phyloP scores from a whole-genome alignment of 768 basidiomycete genomes.

The Boletus rubescentipes region DNA sequence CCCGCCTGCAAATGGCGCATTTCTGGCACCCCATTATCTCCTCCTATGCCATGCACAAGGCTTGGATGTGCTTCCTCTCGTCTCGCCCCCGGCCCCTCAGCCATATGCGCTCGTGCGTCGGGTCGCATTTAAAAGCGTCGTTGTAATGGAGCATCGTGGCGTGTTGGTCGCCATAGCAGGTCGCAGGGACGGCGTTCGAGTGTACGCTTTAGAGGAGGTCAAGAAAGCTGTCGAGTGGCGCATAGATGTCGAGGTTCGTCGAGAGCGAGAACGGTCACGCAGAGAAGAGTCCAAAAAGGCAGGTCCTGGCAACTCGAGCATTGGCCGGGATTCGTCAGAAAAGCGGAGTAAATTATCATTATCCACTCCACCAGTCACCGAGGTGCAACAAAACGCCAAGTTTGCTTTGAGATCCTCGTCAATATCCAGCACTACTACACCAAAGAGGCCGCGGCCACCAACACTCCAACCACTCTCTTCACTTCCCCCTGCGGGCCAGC shows the following conservation, averaged over 20 bases:
- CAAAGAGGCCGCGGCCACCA: constrained; percentile 29
- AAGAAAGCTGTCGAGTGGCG: constrained; percentile 87
- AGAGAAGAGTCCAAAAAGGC: constrained; percentile 64
- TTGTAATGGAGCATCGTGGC: constrained; percentile 90
- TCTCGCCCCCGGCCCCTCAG: constrained; percentile 69
- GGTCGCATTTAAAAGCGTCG: constrained; percentile 82
- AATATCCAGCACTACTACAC: constrained; percentile 9
- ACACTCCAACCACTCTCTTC: constrained; percentile 24
- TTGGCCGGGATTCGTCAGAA: constrained; percentile 43
- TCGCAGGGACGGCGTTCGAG: constrained; percentile 80
- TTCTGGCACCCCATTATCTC: constrained; percentile 77
- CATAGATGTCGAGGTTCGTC: constrained; percentile 72
- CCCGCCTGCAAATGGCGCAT: constrained; percentile 76
- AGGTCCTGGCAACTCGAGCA: constrained; percentile 35
- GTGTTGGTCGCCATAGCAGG: constrained; percentile 91
- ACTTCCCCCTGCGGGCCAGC: constrained; percentile 46
- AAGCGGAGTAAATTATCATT: constrained; percentile 49
- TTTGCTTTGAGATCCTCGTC: constrained; percentile 20
- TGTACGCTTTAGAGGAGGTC: constrained; percentile 85
- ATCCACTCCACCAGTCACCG: constrained; percentile 46
- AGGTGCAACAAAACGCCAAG: constrained; percentile 22
- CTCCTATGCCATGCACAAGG: constrained; percentile 85
- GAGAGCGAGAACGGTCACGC: constrained; percentile 71
- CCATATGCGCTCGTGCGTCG: constrained; percentile 83
- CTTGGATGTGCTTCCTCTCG: constrained; percentile 78